Evolutionary conservation across 1,139 yeast genomes (phyloP).

Genomic region (Debaryomyces robertsiae): DNA sequence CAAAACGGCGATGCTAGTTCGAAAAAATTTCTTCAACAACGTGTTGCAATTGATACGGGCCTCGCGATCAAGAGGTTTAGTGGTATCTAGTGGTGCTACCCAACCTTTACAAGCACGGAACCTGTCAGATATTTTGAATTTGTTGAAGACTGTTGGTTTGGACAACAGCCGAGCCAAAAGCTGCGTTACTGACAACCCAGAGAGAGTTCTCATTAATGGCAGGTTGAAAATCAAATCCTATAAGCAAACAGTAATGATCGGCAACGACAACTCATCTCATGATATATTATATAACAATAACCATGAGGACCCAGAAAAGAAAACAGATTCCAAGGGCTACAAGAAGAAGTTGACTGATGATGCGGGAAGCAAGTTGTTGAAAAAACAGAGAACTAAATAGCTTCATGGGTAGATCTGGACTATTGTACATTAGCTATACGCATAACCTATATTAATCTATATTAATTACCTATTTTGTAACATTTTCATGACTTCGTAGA

Average conservation of each 20-base stretch:
- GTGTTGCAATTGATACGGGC: constrained; percentile 80
- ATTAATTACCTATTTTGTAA: background rate
- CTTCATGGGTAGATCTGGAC: background rate
- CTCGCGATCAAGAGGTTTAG: constrained; percentile 75
- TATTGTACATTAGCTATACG: constrained; percentile 7
- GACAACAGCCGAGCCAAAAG: constrained; percentile 62
- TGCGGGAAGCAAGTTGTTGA: constrained; percentile 31
- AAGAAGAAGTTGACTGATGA: constrained; percentile 30
- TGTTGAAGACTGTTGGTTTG: constrained; percentile 71
- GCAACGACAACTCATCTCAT: constrained; percentile 29
- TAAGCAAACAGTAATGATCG: constrained; percentile 63
- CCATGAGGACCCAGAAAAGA: constrained; percentile 30
- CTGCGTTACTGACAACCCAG: constrained; percentile 61
- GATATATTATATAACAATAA: constrained; percentile 22
- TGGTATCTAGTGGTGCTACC: constrained; percentile 76
- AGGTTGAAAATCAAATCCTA: constrained; percentile 68
- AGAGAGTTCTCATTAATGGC: constrained; percentile 68
- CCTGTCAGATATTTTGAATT: constrained; percentile 66
- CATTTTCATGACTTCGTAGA: background rate
- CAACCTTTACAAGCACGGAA: constrained; percentile 62
- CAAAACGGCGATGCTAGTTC: constrained; percentile 29
- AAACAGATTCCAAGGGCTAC: constrained; percentile 23
- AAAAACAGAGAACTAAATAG: constrained; percentile 22
- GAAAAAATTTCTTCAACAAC: constrained; percentile 69
- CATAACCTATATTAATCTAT: constrained; percentile 2